These are phyloP conservation scores for Mrakia frigida DNA, from an alignment of 768 basidiomycete genomes.

Conservation along the genomic window DNA sequence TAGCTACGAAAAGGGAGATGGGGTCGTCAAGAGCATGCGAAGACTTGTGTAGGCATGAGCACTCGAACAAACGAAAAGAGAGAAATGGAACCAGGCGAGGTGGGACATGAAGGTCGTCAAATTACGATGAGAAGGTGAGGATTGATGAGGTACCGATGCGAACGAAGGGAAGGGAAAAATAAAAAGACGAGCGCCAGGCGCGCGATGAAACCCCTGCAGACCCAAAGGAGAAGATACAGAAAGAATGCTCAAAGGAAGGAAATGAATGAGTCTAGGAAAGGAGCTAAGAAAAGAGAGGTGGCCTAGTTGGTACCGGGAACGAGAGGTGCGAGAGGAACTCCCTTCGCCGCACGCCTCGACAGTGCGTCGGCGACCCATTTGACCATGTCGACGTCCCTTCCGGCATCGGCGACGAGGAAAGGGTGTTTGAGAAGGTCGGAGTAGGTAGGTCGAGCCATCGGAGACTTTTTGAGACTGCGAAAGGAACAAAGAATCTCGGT, in stretches of 20 bases:
- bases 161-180: too few species aligned
- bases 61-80: too few species aligned
- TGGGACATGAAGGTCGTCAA: too few species aligned
- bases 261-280: neutral
- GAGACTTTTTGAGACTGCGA: slow-evolving; percentile 63
- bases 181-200: too few species aligned
- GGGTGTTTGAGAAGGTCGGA: slow-evolving; percentile 74
- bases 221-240: neutral
- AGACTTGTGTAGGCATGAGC: too few species aligned
- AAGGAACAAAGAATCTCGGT: slow-evolving; percentile 21
- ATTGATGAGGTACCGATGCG: too few species aligned
- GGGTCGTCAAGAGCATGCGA: too few species aligned
- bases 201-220: too few species aligned
- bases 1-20: too few species aligned
- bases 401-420: slow-evolving; percentile 61
- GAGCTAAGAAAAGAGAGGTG: neutral
- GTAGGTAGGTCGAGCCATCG: slow-evolving; percentile 74
- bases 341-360: slow-evolving; percentile 38
- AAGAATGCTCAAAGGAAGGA: neutral
- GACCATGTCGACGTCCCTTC: slow-evolving; percentile 71
- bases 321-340: slow-evolving; percentile 14
- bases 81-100: too few species aligned
- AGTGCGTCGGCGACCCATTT: slow-evolving; percentile 61
- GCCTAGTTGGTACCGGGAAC: slow-evolving; percentile 4
- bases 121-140: too few species aligned